Base-by-base conservation (phyloP, 2,329 filamentous ascomycete species). In the Botrytis tulipae region DNA sequence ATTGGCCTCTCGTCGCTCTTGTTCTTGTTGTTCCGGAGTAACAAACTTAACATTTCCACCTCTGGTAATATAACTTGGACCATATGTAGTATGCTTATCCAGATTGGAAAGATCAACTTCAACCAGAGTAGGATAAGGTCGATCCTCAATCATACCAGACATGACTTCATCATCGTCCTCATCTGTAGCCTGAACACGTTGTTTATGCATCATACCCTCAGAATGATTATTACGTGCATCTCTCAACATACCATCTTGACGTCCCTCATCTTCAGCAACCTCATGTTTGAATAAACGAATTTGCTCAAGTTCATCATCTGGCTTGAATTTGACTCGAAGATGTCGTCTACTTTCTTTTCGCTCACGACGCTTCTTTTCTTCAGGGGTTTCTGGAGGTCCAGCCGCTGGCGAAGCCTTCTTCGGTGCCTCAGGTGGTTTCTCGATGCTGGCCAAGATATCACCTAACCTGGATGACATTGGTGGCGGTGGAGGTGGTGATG, bases 171-270 rank as follows among this genome's bases (percentile, higher is more conserved):
- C 87, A 37, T 88, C 87, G 0, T 86, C 84, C 18, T 90, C 87
- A 3, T 89, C 87, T 62, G 85, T 83, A 42, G 85, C 84, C 25
- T 75, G 75, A 12, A 85, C 83, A 63, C 86, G 84, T 76, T 86
- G 85, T 78, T 90, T 91, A 70, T 91, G 83, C 77, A 91, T 89
- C 84, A 92, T 90, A 67, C 92, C 91, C 79, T 93, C 93, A 8
- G 89, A 90, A 68, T 90, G 89, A 78, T 93, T 91, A 80, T 94
- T 92, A 44, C 88, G 87, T 6, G 91, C 91, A 81, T 94, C 92
- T 67, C 89, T 89, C 59, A 91, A 87, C 86, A 93, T 90, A 78
- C 89, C 91, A 72, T 87, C 85, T 71, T 89, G 87, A 72, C 92
- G 87, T 71, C 90, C 91, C 73, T 90, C 86, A 77, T 93, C 91